Evolutionary conservation across 345 rosid genomes (phyloP).

Genomic region (Aegle marmelos): DNA sequence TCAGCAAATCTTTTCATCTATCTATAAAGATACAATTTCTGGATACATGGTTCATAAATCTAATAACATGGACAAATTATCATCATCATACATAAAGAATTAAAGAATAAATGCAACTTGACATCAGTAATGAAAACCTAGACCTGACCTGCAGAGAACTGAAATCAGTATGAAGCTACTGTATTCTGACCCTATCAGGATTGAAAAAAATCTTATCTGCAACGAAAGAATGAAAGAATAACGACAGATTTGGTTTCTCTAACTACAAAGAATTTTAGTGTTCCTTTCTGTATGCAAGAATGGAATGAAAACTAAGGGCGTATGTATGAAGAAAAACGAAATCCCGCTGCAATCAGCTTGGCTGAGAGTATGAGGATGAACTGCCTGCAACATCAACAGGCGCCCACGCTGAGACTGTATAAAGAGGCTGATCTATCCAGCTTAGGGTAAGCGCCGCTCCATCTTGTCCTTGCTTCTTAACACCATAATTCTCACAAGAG

Average conservation of each 20-base stretch:
- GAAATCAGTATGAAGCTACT: slow-evolving; percentile 22
- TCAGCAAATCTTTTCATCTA: slow-evolving; percentile 6
- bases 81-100: slow-evolving; percentile 45
- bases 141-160: slow-evolving; percentile 21
- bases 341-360: slow-evolving; percentile 35
- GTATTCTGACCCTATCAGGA: slow-evolving; percentile 16
- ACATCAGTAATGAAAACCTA: slow-evolving; percentile 23
- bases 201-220: slow-evolving; percentile 37
- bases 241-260: slow-evolving; percentile 30
- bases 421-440: slow-evolving; percentile 85
- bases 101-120: slow-evolving; percentile 31
- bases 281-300: slow-evolving; percentile 33
- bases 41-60: slow-evolving; percentile 12
- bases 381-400: slow-evolving; percentile 58
- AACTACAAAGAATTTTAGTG: slow-evolving; percentile 54
- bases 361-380: slow-evolving; percentile 62
- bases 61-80: slow-evolving; percentile 17
- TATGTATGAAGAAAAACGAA: slow-evolving; percentile 28
- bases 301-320: slow-evolving; percentile 14
- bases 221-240: slow-evolving; percentile 62
- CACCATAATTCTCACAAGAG: slow-evolving; percentile 39
- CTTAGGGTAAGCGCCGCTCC: slow-evolving; percentile 58
- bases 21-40: slow-evolving; percentile 11
- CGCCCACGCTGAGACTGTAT: slow-evolving; percentile 83
- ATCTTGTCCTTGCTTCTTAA: slow-evolving; percentile 42